Evolutionary conservation across 192 early-diverging fungal genomes (phyloP).

Genomic region (Powellomyces hirtus): DNA sequence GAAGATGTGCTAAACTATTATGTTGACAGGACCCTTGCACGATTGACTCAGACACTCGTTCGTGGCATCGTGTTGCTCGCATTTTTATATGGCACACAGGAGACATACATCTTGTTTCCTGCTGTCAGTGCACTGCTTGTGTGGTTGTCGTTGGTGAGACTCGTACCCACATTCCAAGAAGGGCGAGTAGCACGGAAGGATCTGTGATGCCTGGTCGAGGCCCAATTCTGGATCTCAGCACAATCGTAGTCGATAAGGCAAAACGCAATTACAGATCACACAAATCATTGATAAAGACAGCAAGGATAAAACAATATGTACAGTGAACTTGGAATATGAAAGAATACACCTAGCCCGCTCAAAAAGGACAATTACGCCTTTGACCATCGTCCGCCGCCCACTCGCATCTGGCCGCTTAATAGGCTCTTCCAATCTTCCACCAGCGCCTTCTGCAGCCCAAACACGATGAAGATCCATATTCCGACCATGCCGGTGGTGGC

Average conservation of each 20-base stretch:
- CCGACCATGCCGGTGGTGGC: constrained; percentile 7
- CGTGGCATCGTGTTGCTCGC: background rate
- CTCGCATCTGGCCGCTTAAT: background rate
- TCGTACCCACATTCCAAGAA: too few relatives aligned
- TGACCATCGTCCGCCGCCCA: background rate
- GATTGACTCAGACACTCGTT: background rate
- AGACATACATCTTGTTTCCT: background rate
- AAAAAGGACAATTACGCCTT: background rate
- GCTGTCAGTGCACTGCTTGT: constrained; percentile 1
- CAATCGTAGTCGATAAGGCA: too few relatives aligned
- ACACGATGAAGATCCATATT: constrained; percentile 28
- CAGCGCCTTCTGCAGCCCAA: constrained; percentile 21
- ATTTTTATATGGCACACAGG: background rate
- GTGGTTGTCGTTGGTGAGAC: background rate
- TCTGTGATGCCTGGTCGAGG: too few relatives aligned
- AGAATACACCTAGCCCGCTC: too few relatives aligned
- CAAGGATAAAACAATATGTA: too few relatives aligned
- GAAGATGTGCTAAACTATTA: background rate
- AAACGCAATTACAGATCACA: too few relatives aligned
- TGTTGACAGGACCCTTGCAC: background rate
- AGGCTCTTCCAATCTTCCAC: constrained; percentile 11
- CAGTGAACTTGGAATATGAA: too few relatives aligned
- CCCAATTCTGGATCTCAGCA: too few relatives aligned
- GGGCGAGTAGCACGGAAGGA: too few relatives aligned
- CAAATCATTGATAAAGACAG: too few relatives aligned